Evolutionary conservation across 495 filamentous ascomycete species (phyloP), one percentile per base, ranked within the genome.

Genomic region (Cryomyces antarcticus): DNA sequence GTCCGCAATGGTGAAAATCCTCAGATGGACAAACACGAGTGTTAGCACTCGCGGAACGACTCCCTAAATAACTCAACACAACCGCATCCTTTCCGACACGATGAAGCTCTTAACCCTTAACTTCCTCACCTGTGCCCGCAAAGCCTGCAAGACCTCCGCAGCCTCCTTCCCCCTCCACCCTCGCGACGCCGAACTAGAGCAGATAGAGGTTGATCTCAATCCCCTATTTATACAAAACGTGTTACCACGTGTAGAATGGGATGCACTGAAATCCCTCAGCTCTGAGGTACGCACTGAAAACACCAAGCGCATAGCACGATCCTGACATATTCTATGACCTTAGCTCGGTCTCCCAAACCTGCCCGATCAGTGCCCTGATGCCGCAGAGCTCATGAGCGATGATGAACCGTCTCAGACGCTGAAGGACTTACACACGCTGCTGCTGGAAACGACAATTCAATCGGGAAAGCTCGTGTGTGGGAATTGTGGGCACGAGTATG

Each of bases 51-150:
- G n/a, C n/a, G n/a, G n/a, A n/a, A n/a, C n/a, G n/a, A n/a, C n/a
- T n/a, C n/a, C n/a, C n/a, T n/a, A n/a, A n/a, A n/a, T n/a, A n/a
- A n/a, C n/a, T n/a, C n/a, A n/a, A n/a, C n/a, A n/a, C n/a, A n/a
- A n/a, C n/a, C n/a, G n/a, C n/a, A n/a, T n/a, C n/a, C n/a, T n/a
- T n/a, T n/a, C n/a, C n/a, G n/a, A n/a, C n/a, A n/a, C 7, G 43
- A 95, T 99, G 89, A 99, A 96, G 61, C 65, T 99, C 46, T 73
- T 99, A 38, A 96, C 87, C 39, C 79, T 88, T 51, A 96, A 96
- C 62, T 99, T 96, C 60, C 69, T 99, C 52, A 87, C 84, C 46
- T 99, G 89, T 69, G 87, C 89, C 17, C 78, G 93, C 52, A 93
- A 93, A 62, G 61, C 80, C 31, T 99, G 89, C 77, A 93, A 93